Conservation (phyloP, 2,329 filamentous ascomycete genomes). For the Trichoderma harzianum region DNA sequence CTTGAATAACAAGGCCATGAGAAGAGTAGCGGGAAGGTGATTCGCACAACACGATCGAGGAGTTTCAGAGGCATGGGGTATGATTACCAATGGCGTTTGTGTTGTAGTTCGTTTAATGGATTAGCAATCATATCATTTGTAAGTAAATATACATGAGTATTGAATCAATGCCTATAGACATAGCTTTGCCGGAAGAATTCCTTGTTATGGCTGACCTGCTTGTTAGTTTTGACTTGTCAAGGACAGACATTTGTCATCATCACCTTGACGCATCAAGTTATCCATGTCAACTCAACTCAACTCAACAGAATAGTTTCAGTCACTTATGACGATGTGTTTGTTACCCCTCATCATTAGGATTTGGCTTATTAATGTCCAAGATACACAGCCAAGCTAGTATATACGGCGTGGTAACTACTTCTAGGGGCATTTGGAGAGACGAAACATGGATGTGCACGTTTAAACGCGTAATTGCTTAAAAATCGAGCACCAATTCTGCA, state of each 20-base stretch:
- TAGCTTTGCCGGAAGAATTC: not conserved
- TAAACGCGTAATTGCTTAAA: not conserved
- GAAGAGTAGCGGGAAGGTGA: not conserved
- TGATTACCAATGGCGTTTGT: not conserved
- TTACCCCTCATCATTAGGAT: not conserved
- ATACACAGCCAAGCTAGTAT: not conserved
- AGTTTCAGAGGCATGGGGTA: too few species aligned
- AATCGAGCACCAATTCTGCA: not conserved
- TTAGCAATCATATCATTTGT: not conserved
- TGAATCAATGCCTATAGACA: not conserved
- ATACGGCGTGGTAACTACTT: not conserved
- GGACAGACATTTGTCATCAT: not conserved
- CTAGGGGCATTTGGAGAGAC: not conserved
- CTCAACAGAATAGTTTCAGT: not conserved
- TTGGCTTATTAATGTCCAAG: not conserved
- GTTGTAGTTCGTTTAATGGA: not conserved
- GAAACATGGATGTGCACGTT: not conserved
- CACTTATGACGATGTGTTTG: not conserved
- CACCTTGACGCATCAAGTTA: not conserved
- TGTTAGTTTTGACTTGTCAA: not conserved
- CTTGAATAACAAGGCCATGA: not conserved
- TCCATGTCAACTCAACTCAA: not conserved
- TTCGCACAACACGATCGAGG: not conserved
- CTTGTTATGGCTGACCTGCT: not conserved
- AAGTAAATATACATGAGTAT: not conserved